These are phyloP conservation scores for Xylariaceae sp. DNA, from an alignment of 2,329 filamentous ascomycete genomes.

Conservation along the genomic window DNA sequence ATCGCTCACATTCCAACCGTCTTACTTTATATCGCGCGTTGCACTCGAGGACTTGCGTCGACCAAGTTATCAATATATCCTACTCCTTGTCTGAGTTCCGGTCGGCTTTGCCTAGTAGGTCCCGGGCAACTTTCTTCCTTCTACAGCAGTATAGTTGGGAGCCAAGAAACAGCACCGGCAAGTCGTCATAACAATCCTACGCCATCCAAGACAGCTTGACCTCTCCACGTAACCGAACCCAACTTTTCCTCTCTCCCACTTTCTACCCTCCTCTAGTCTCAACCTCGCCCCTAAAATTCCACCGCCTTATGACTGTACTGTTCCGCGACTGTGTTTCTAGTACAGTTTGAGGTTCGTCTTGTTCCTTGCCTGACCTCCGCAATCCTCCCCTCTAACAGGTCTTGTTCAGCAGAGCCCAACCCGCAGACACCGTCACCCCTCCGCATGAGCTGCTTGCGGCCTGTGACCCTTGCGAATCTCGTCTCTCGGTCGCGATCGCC, in stretches of 20 bases:
- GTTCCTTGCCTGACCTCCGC: neutral
- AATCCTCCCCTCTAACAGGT: neutral
- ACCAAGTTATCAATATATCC: constrained; percentile 10
- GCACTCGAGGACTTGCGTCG: constrained; percentile 13
- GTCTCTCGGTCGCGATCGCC: constrained; percentile 11
- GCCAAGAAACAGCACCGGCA: constrained; percentile 2
- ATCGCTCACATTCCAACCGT: constrained; percentile 1
- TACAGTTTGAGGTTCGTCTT: neutral
- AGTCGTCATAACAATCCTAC: constrained; percentile 12
- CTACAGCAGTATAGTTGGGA: too few relatives aligned
- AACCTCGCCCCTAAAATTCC: too few relatives aligned
- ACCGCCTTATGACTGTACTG: neutral
- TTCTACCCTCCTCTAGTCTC: too few relatives aligned
- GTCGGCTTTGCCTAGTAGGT: constrained; percentile 12
- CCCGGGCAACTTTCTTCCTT: constrained; percentile 14
- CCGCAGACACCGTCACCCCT: constrained; percentile 7
- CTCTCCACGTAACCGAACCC: constrained; percentile 20
- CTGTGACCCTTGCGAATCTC: constrained; percentile 16
- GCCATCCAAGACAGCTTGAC: constrained; percentile 11
- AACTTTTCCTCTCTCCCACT: neutral
- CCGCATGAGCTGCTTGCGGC: constrained; percentile 11
- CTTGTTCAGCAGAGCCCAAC: neutral
- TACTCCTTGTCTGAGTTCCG: constrained; percentile 15
- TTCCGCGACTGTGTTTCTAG: neutral
- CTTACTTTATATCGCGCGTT: constrained; percentile 12